phyloP scores from a whole-genome alignment of 2,329 filamentous ascomycete genomes.

The Diaporthe helianthi region DNA sequence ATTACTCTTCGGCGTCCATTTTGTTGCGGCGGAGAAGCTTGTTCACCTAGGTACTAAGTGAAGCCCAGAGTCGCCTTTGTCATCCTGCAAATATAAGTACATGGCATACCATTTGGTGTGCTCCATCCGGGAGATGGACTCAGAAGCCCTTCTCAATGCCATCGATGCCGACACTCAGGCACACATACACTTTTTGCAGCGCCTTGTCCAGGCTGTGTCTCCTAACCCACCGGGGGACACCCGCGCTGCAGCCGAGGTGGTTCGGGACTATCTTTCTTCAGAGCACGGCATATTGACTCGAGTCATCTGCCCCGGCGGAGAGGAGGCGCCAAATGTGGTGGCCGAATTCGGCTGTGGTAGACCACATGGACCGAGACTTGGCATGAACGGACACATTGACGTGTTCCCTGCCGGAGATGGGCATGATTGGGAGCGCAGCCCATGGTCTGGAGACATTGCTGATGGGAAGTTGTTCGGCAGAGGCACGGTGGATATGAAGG shows the following conservation, averaged over 20 bases:
- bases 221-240: conserved; percentile 50
- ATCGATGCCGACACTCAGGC: conserved; percentile 26
- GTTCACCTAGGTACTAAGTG: not conserved
- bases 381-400: conserved; percentile 52
- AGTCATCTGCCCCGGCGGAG: conserved; percentile 41
- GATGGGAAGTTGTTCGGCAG: conserved; percentile 45
- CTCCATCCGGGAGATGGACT: conserved; percentile 29
- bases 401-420: conserved; percentile 47
- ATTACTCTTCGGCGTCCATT: not conserved
- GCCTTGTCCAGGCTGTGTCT: conserved; percentile 45
- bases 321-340: conserved; percentile 45
- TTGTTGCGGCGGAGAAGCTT: not conserved
- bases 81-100: not conserved
- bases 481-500: conserved; percentile 52
- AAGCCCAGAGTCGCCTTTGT: not conserved
- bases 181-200: conserved; percentile 27
- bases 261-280: conserved; percentile 41
- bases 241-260: conserved; percentile 43
- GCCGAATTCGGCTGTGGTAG: conserved; percentile 40
- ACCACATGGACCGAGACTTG: conserved; percentile 41
- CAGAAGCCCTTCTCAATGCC: conserved; percentile 27
- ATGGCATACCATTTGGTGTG: not conserved
- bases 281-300: conserved; percentile 37
- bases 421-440: conserved; percentile 44
- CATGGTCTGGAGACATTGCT: conserved; percentile 47